Base-by-base conservation (phyloP, 331 rosid species). In the Telfairia occidentalis region DNA sequence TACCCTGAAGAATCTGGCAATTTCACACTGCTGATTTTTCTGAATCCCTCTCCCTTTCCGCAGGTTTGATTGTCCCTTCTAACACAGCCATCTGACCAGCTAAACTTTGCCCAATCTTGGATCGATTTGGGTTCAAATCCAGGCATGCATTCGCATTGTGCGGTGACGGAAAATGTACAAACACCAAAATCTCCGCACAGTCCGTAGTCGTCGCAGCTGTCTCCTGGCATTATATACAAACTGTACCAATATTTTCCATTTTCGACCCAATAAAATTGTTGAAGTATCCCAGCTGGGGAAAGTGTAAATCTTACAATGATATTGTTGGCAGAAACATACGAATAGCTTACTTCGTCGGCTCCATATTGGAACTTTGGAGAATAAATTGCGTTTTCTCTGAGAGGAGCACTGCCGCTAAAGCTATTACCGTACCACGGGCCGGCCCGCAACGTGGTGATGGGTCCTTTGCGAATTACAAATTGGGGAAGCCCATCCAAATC, bases 181-280 rank as follows among this genome's bases (percentile, higher is more conserved):
- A 63, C 59, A 2, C 86, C 85, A 76, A 80, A 83, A 46, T 84
- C 83, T 58, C 92, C 92, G 32, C 92, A 87, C 16, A 64, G 60
- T 10, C 77, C 89, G 70, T 87, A 87, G 2, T 24, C 75, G 49
- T 87, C 92, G 73, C 92, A 87, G 1, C 1, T 59, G 53, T 83
- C 89, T 23, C 83, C 83, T 69, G 85, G 87, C 59, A 85, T 64
- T 0, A 74, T 29, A 50, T 83, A 85, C n/a, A 81, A 77, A n/a
- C 80, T 50, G 5, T 79, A 42, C 91, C 88, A 87, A 66, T 52
- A 74, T 0, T 82, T 70, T 63, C 71, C 85, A 53, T 81, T 50
- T 4, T 65, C 72, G n/a, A 83, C 92, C 92, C 84, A 16, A 85
- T 77, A 55, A 80, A 76, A 61, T 84, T 85, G 86, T 59, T 80